phyloP scores from a whole-genome alignment of 2,329 filamentous ascomycete genomes.

The Akanthomyces dipterigenus region DNA sequence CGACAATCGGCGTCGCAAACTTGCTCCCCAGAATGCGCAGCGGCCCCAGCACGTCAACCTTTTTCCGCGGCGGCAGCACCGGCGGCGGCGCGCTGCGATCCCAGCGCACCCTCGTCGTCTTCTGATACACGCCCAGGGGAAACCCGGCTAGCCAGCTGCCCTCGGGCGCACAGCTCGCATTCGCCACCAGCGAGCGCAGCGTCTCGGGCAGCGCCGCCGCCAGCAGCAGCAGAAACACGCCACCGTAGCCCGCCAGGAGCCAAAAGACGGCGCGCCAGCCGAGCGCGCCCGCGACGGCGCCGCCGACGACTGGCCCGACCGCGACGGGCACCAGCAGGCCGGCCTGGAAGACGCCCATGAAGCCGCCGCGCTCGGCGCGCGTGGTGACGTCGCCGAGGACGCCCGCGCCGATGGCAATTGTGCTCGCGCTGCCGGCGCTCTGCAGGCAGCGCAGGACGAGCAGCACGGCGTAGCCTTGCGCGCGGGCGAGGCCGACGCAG shows the following conservation, averaged over 20 bases:
- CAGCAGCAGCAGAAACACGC: constrained; percentile 31
- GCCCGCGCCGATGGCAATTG: constrained; percentile 44
- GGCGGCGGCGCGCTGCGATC: constrained; percentile 5
- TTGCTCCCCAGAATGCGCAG: constrained; percentile 40
- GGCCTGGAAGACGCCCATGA: constrained; percentile 41
- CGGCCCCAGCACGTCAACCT: constrained; percentile 37
- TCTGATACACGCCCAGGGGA: constrained; percentile 29
- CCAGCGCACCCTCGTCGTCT: constrained; percentile 17
- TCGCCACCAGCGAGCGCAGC: constrained; percentile 34
- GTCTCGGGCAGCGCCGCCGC: constrained; percentile 41
- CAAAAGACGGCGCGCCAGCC: constrained; percentile 51
- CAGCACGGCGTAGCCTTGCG: constrained; percentile 37
- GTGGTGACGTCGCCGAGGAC: constrained; percentile 54
- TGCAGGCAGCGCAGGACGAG: constrained; percentile 46
- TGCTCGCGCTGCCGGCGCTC: constrained; percentile 46
- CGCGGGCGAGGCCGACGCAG: constrained; percentile 39
- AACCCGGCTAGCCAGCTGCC: constrained; percentile 17
- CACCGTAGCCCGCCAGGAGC: constrained; percentile 41
- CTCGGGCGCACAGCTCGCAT: constrained; percentile 27
- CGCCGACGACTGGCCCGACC: constrained; percentile 45
- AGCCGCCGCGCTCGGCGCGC: constrained; percentile 47
- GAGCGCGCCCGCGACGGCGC: constrained; percentile 40
- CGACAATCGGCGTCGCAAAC: constrained; percentile 35
- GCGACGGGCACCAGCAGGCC: constrained; percentile 29
- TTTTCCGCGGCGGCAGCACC: constrained; percentile 19